Evolutionary conservation across 2,329 filamentous ascomycete genomes (phyloP), one percentile per base, ranked within the genome.

Genomic region (Colletotrichum abscissum): DNA sequence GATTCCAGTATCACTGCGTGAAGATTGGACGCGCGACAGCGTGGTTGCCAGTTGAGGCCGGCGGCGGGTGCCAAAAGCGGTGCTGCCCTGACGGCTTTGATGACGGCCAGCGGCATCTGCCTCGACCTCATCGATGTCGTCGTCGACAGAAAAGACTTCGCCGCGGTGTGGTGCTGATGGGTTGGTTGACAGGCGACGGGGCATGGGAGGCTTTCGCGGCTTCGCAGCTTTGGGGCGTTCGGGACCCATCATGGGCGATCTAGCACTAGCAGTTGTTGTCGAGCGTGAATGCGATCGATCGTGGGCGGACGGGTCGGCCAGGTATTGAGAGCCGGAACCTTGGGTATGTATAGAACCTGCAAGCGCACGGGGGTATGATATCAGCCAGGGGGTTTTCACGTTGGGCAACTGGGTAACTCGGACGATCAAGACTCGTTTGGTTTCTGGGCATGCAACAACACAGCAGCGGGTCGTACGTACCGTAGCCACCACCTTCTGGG

Each of bases 121-220:
- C 79, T 94, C 92, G 24, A 98, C 91, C 82, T 98, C 96, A 76
- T 91, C 88, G 28, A 92, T 87, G 79, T 95, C 95, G 81, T 98
- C 96, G 80, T 98, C 95, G 60, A 94, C 94, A 0, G 95, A 98
- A 84, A 97, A 98, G 73, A 96, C 88, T 75, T 94, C 93, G 35
- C 95, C 94, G 67, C 94, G 92, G 80, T 96, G 91, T 3, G 95
- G 95, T 54, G 91, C 91, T 78, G 91, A 88, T 8, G 82, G 83
- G 69, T 90, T 94, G 28, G 94, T 95, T 1, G 94, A 96, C 71
- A 92, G 88, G 74, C 95, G 92, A 77, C 94, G 92, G 71, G 89
- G 82, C 82, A 96, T 90, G 12, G 89, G 84, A 22, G 95, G 95
- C 81, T 96, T 97, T 80, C 90, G 92, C 16, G 91, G 87, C 76